Evolutionary conservation across 1,284 basidiomycete species (phyloP), one percentile per base, ranked within the genome.

Genomic region (Tilletia horrida): DNA sequence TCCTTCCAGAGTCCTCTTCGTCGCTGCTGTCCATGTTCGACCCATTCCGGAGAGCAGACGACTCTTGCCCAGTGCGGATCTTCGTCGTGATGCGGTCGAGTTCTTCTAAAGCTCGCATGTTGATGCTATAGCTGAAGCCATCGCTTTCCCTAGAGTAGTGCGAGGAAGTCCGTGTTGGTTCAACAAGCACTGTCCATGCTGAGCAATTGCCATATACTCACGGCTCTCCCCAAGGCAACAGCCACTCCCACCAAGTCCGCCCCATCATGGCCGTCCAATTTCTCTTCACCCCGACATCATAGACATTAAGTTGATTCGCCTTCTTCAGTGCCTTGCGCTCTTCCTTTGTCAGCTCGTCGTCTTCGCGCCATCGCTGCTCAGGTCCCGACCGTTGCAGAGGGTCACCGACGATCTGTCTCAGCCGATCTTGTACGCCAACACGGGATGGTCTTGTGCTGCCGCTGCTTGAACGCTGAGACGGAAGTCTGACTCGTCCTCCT

Each of bases 221-320:
- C 31, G 75, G 75, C 14, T 73, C 66, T 27, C 76, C 78, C 23
- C 76, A 31, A 3, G 79, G 79, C 13, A 78, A 42, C 48, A 71
- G 70, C 76, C 79, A 81, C 16, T 71, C 59, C 45, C 50, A 68
- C 70, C 69, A 71, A 13, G 50, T 31, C 13, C 69, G 63, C 11
- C 79, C 79, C 70, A 80, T 77, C 25, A 77, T 57, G 35, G 70
- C 69, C 13, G 64, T 43, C 76, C 74, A 78, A 48, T 81, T 81
- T 21, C 52, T 62, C 9, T 21, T 23, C 0, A 63, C 35, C 3
- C 78, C 77, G 2, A 80, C 68, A 50, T 81, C 73, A 71, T 80
- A 81, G 8, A 80, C 71, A 59, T 81, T 77, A 47, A 76, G 68
- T 52, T 73, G 73, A 68, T 69, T 69, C 2, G 76, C 76, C 61